Base-by-base conservation (phyloP, 2,329 filamentous ascomycete genomes). In the Exophiala alcalophila region DNA sequence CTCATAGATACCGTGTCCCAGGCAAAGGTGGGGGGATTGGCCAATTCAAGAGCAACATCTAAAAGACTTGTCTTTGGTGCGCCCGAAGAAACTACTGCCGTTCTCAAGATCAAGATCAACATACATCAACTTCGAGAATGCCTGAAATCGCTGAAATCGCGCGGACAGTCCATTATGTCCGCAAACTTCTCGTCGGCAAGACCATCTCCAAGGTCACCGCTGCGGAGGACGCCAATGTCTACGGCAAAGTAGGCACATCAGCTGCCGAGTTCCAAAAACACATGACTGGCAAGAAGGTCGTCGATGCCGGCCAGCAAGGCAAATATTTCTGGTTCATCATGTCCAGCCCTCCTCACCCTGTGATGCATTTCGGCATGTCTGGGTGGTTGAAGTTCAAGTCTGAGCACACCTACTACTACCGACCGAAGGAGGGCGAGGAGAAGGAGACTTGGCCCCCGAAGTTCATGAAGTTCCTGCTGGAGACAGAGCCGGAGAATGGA, bases 311-410 rank as follows among this genome's bases (percentile, higher is more conserved):
- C 3, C 88, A 85, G 47, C 92, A 96, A 62, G 92, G 92, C 7
- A 98, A 97, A 75, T 97, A 97, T 61, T 97, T 98, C 64, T 98
- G 92, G 73, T 72, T 97, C 15, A 81, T 87, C 25, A 85, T 86
- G 77, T 76, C 78, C 18, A 75, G 77, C 7, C 77, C 87, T 8
- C 90, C 91, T 1, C 92, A 97, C 65, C 78, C 86, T 0, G 79
- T 97, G 20, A 88, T 94, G 80, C 89, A 94, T 64, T 82, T 94
- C 56, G 88, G 88, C 28, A 77, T 77, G 74, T 69, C 72, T 11
- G 81, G 92, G 5, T 97, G 92, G 92, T 74, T 97, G 37, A 85
- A 94, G 58, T 89, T 97, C 61, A 83, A 78, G 52, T 81, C 83
- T 49, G 82, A 87, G 44, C 79, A 83, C 47, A 88, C 84, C 3